These are phyloP conservation scores for Cladosporium cucumerinum DNA, from an alignment of 2,329 filamentous ascomycete genomes.

Conservation along the genomic window DNA sequence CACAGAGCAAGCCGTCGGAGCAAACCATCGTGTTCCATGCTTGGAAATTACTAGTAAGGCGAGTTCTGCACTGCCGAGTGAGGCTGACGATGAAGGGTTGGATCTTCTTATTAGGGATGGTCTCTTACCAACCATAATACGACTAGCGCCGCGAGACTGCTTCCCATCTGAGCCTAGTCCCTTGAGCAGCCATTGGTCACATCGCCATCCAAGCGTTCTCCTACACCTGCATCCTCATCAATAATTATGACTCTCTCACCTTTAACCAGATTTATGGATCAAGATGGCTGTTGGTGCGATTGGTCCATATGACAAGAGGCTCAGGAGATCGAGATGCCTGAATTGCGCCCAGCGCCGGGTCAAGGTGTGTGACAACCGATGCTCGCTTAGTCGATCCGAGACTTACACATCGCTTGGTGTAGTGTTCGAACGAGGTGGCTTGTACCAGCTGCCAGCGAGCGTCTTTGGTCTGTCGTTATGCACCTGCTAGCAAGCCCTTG, in stretches of 20 bases:
- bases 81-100: neutral
- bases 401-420: neutral
- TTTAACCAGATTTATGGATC: neutral
- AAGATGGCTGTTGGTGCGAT: neutral
- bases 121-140: neutral
- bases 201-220: neutral
- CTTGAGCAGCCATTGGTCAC: neutral
- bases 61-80: neutral
- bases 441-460: neutral
- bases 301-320: neutral
- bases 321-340: neutral
- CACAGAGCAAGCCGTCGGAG: neutral
- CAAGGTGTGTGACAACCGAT: neutral
- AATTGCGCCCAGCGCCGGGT: neutral
- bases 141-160: neutral
- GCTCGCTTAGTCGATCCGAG: neutral
- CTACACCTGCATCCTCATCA: neutral
- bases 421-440: neutral
- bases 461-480: neutral
- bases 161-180: neutral
- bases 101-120: neutral
- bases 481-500: neutral
- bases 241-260: neutral
- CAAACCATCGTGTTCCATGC: no score
- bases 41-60: neutral